Base-by-base conservation (phyloP, 2,329 filamentous ascomycete genomes). In the Cladosporium sp. region DNA sequence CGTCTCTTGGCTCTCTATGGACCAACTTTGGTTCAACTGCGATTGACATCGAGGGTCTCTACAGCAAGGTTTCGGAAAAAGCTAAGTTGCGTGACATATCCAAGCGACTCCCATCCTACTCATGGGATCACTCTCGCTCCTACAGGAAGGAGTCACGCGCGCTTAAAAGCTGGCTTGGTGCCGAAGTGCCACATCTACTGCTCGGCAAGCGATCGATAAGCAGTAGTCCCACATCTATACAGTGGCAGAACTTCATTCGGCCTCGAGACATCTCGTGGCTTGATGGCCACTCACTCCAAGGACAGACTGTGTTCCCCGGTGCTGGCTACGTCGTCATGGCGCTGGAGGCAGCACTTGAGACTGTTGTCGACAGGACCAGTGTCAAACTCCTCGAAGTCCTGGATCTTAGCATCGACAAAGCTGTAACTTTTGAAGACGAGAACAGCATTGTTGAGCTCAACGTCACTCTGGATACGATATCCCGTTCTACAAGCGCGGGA, bases 341-440 rank as follows among this genome's bases (percentile, higher is more conserved):
- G 34, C 3, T 63, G 26, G 66, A 46, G 11, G 39, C 39, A 30
- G 28, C 28, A 30, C 28, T 30, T 8, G 28, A 30, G 8, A 30
- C 28, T 30, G 28, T 30, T 30, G 28, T 30, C 28, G 28, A 30
- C 8, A 30, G 28, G 28, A 30, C 28, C 28, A 30, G 8, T 30
- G 28, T 30, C 28, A 30, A 30, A 30, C 34, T 61, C 5, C 8
- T 73, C 13, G 65, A 66, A 13, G 39, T 73, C 14, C 23, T 56
- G 6, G 64, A 72, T 28, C 18, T 73, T 21, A 34, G 53, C 13
- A 70, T 73, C 54, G 43, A 25, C 11, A 64, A 63, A 13, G 64
- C 70, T 1, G 3, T 74, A 18, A 36, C 64, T 0, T 68, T 74
- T 16, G 53, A 62, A 16, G 48, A 67, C 2, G 62, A 67, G 8